Percentiles rank a stretch among this genome's conserved stretches.
These are phyloP conservation scores for Eutrema salsugineum DNA, from an alignment of 441 rosid species.

Conservation along the genomic window DNA sequence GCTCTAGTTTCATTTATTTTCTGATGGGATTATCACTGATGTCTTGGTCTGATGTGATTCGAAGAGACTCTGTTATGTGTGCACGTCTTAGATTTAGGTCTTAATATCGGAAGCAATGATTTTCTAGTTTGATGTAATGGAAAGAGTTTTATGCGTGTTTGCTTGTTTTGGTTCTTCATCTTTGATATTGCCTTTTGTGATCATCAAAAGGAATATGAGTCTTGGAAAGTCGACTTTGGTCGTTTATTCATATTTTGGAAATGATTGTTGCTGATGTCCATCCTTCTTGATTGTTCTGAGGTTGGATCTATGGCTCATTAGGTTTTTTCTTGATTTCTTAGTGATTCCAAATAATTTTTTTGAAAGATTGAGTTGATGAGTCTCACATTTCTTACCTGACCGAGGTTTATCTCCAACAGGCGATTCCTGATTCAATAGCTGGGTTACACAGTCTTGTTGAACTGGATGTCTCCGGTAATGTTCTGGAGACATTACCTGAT, in stretches of 20 bases:
- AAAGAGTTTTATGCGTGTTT: not conserved
- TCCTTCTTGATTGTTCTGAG: slow-evolving; percentile 14
- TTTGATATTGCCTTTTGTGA: not conserved
- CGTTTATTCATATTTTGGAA: not conserved
- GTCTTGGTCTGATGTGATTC: slow-evolving; percentile 3
- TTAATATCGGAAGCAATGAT: not conserved
- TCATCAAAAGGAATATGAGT: too few species aligned
- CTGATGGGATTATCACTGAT: not conserved
- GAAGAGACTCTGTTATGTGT: not conserved
- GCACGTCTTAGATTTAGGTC: not conserved
- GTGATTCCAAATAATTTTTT: not conserved
- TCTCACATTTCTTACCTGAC: not conserved
- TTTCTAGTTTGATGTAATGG: not conserved
- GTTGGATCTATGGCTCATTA: not conserved
- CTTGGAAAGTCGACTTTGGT: too few species aligned
- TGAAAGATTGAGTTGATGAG: not conserved
- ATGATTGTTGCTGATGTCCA: not conserved
- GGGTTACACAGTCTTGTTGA: slow-evolving; percentile 67
- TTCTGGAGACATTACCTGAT: slow-evolving; percentile 72
- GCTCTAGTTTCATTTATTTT: not conserved
- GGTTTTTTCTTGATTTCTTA: not conserved
- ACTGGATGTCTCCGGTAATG: slow-evolving; percentile 68
- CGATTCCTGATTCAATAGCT: slow-evolving; percentile 78
- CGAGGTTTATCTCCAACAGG: slow-evolving; percentile 39
- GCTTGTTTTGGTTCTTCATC: not conserved